Percentiles rank a stretch among this genome's conserved stretches.
Evolutionary conservation across 2,329 filamentous ascomycete species (phyloP).

Genomic region (Neurospora crassa): DNA sequence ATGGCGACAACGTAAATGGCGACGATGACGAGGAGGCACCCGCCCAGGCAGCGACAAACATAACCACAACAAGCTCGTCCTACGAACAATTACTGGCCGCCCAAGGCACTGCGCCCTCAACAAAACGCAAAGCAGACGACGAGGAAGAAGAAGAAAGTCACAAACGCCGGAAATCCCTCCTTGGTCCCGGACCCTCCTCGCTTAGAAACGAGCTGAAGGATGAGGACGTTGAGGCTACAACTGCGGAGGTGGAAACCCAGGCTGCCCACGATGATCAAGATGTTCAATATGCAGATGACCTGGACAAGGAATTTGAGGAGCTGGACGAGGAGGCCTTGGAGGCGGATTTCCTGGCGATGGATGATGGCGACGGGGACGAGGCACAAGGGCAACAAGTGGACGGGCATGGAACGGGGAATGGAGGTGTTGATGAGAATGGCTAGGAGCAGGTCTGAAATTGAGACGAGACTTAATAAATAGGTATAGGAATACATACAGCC

Average conservation of each 20-base stretch:
- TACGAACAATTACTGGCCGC: background rate
- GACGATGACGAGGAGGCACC: background rate
- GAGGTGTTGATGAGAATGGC: conserved; percentile 2
- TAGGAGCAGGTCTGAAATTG: background rate
- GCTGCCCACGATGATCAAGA: conserved; percentile 42
- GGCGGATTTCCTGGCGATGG: conserved; percentile 52
- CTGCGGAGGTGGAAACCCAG: conserved; percentile 23
- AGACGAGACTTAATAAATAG: background rate
- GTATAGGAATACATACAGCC: background rate
- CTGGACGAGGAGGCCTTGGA: conserved; percentile 49
- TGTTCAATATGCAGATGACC: conserved; percentile 25
- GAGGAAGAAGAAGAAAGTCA: conserved; percentile 12
- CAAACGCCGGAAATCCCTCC: background rate
- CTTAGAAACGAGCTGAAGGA: background rate
- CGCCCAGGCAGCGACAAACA: background rate
- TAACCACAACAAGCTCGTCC: background rate
- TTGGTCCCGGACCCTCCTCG: background rate
- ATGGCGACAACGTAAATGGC: conserved; percentile 7
- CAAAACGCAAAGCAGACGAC: conserved; percentile 1
- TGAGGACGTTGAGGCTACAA: background rate
- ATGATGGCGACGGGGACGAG: conserved; percentile 33
- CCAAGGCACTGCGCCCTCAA: background rate
- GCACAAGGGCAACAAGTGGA: conserved; percentile 6
- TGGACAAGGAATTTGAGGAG: conserved; percentile 24
- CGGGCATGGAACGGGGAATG: background rate